These are phyloP conservation scores for Zygotorulaspora sp. DNA, from an alignment of 805 yeast species.

Conservation along the genomic window DNA sequence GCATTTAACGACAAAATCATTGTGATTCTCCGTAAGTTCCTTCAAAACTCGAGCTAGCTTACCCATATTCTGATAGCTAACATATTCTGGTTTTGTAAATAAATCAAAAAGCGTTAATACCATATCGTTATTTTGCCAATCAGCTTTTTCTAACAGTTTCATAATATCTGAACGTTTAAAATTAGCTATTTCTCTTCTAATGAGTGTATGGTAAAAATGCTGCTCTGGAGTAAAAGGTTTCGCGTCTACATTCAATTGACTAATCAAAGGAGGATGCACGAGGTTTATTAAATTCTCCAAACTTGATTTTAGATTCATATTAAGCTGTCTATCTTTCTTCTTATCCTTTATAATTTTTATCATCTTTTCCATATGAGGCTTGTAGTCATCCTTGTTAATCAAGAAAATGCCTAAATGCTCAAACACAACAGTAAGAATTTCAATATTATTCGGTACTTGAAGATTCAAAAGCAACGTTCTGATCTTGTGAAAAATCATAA, in stretches of 20 bases:
- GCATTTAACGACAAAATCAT: conserved; percentile 41
- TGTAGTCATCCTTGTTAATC: conserved; percentile 51
- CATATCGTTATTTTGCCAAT: conserved; percentile 43
- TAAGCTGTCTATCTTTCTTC: conserved; percentile 46
- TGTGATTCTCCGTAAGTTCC: conserved; percentile 34
- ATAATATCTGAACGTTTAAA: conserved; percentile 36
- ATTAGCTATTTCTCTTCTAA: conserved; percentile 47
- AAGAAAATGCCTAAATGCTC: conserved; percentile 70
- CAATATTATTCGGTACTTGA: conserved; percentile 56
- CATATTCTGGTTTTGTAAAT: conserved; percentile 56
- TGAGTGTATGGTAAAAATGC: conserved; percentile 45
- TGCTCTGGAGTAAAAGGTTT: conserved; percentile 41
- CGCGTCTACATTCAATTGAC: conserved; percentile 29
- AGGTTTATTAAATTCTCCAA: conserved; percentile 51
- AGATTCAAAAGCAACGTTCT: conserved; percentile 52
- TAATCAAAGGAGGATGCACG: conserved; percentile 51
- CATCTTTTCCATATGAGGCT: conserved; percentile 58
- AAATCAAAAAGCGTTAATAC: conserved; percentile 35
- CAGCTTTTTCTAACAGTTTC: conserved; percentile 40
- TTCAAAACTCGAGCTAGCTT: conserved; percentile 47
- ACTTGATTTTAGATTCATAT: conserved; percentile 52
- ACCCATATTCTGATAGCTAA: conserved; percentile 53
- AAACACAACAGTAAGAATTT: conserved; percentile 61
- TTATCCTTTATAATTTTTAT: conserved; percentile 50
- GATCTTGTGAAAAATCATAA: conserved; percentile 68